Conservation (phyloP, 1,139 yeast genomes). For the Candida frijolesensis region DNA sequence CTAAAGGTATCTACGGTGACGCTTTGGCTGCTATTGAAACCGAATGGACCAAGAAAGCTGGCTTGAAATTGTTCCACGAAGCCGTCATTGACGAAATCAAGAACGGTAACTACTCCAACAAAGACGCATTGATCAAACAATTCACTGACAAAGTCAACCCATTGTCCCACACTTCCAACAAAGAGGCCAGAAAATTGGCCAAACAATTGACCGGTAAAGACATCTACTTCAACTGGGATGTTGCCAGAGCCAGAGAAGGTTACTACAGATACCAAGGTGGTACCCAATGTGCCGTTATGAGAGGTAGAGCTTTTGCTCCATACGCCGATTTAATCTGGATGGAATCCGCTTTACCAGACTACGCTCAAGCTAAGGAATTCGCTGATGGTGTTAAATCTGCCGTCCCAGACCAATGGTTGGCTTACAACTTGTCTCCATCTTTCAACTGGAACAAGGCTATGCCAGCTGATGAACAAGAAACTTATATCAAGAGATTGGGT, state of each 20-base stretch:
- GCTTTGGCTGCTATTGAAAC: constrained; percentile 73
- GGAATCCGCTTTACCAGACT: constrained; percentile 97
- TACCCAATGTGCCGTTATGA: constrained; percentile 95
- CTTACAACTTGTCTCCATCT: constrained; percentile 94
- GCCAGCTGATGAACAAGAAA: constrained; percentile 84
- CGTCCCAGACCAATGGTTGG: constrained; percentile 91
- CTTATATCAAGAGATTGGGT: constrained; percentile 86
- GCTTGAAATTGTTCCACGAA: constrained; percentile 85
- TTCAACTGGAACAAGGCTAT: constrained; percentile 98
- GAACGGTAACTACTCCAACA: constrained; percentile 60
- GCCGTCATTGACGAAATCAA: constrained; percentile 87
- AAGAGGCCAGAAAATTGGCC: constrained; percentile 81
- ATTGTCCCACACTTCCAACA: constrained; percentile 70
- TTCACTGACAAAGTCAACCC: constrained; percentile 76
- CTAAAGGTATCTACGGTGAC: constrained; percentile 69
- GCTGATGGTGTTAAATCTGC: constrained; percentile 85
- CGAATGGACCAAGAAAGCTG: constrained; percentile 84
- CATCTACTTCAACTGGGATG: constrained; percentile 93
- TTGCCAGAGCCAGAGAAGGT: constrained; percentile 95
- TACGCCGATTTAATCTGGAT: constrained; percentile 97
- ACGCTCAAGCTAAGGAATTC: constrained; percentile 89
- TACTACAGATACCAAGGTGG: constrained; percentile 97
- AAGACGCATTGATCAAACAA: constrained; percentile 63
- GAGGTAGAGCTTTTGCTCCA: constrained; percentile 96
- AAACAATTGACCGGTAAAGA: constrained; percentile 79